phyloP scores from a whole-genome alignment of 768 basidiomycete species.

The Termitomyces titanicus region DNA sequence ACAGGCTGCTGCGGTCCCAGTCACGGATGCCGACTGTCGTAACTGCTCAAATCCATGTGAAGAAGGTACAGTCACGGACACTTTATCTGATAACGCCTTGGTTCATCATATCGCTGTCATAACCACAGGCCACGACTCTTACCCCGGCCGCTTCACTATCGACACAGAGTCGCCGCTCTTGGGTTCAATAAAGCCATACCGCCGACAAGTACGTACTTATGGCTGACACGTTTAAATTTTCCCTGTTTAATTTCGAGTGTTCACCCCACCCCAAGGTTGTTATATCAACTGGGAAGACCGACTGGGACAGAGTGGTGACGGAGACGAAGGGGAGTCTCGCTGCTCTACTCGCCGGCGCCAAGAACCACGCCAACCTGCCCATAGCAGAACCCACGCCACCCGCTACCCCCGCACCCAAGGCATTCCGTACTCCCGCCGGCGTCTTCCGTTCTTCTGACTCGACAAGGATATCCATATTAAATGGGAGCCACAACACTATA shows the following conservation, averaged over 20 bases:
- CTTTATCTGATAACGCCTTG: constrained; percentile 28
- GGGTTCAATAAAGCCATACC: constrained; percentile 83
- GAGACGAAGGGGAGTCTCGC: constrained; percentile 71
- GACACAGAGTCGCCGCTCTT: constrained; percentile 82
- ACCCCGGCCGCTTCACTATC: constrained; percentile 66
- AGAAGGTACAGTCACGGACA: constrained; percentile 40
- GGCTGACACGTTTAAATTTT: constrained; percentile 2
- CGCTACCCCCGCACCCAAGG: constrained; percentile 22
- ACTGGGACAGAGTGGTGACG: constrained; percentile 84
- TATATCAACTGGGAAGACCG: constrained; percentile 85
- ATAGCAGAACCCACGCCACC: constrained; percentile 24
- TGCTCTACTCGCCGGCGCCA: constrained; percentile 42
- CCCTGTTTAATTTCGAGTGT: neutral
- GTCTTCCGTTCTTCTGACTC: constrained; percentile 57
- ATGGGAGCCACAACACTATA: constrained; percentile 77
- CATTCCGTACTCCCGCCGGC: constrained; percentile 39
- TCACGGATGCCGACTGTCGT: constrained; percentile 65
- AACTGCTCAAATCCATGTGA: constrained; percentile 78
- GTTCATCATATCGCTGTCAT: constrained; percentile 9
- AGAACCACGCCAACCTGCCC: constrained; percentile 23
- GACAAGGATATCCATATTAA: constrained; percentile 65
- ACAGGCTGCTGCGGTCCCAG: constrained; percentile 55
- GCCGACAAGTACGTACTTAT: constrained; percentile 56
- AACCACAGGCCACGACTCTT: constrained; percentile 64
- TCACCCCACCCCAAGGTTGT: constrained; percentile 54